Percentiles rank a stretch among this genome's conserved stretches.
Evolutionary conservation across 208 protist genomes (phyloP).

Genomic region (Leishmania martiniquensis): DNA sequence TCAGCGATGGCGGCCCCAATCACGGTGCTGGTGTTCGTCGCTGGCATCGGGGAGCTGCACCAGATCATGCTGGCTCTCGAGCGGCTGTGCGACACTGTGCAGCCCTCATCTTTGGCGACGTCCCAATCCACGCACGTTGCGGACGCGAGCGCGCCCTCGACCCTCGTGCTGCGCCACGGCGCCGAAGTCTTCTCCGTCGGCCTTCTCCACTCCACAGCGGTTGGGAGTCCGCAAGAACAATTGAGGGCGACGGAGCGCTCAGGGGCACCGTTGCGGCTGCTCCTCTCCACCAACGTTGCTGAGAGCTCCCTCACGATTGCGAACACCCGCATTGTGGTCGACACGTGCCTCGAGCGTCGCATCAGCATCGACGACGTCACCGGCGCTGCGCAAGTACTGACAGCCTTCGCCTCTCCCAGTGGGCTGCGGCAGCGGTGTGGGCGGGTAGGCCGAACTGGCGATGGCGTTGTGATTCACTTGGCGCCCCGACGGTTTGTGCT

Average conservation of each 20-base stretch:
- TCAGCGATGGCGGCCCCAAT: constrained; percentile 29
- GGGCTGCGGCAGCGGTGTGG: constrained; percentile 67
- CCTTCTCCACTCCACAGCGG: constrained; percentile 57
- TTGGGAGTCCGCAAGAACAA: constrained; percentile 70
- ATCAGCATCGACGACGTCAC: constrained; percentile 55
- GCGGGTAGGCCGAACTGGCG: constrained; percentile 65
- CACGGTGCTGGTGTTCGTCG: constrained; percentile 73
- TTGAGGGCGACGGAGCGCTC: constrained; percentile 31
- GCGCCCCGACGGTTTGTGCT: constrained; percentile 43
- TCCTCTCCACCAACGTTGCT: constrained; percentile 76
- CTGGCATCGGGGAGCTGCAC: constrained; percentile 75
- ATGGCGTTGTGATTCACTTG: constrained; percentile 75
- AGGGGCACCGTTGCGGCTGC: constrained; percentile 47
- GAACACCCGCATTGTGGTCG: constrained; percentile 67
- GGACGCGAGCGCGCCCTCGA: not conserved
- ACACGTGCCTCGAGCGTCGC: constrained; percentile 61
- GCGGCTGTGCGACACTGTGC: constrained; percentile 34
- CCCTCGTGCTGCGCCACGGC: constrained; percentile 48
- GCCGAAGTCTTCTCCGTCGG: constrained; percentile 62
- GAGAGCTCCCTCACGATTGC: constrained; percentile 86
- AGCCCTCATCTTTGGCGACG: not conserved
- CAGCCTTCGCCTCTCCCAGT: constrained; percentile 37
- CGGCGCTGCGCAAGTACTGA: constrained; percentile 51
- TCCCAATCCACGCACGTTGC: not conserved
- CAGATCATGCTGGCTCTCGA: constrained; percentile 62